A percentile compares a stretch with the other conserved stretches of the same genome.
Evolutionary conservation across 257 asterid species (phyloP).

Genomic region (Solanum clarkiae): DNA sequence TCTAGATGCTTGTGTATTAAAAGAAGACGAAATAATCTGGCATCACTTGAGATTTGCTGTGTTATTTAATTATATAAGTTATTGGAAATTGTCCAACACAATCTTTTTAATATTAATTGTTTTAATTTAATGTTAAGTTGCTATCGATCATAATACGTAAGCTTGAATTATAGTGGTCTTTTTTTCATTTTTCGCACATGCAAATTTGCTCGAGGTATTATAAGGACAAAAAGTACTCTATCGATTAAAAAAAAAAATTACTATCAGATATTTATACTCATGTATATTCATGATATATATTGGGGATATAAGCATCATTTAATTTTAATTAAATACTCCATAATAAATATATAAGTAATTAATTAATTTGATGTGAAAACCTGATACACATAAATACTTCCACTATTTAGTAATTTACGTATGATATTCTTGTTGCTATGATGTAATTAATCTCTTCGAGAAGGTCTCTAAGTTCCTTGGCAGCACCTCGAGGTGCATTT

Average conservation of each 20-base stretch:
- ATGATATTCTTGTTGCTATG: not conserved
- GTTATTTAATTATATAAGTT: not conserved
- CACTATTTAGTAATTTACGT: not conserved
- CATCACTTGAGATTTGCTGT: not conserved
- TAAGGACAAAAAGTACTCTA: not conserved
- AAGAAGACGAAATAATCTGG: not conserved
- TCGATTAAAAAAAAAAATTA: no score
- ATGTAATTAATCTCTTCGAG: not conserved
- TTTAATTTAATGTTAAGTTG: not conserved
- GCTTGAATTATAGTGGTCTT: not conserved
- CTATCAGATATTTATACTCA: not conserved
- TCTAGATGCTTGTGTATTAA: not conserved
- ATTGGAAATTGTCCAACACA: not conserved
- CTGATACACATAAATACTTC: not conserved
- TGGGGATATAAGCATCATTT: not conserved
- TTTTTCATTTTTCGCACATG: not conserved
- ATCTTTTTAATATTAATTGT: not conserved
- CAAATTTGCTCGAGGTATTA: not conserved
- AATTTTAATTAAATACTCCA: not conserved
- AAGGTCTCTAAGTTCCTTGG: no score
- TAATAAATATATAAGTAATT: no score
- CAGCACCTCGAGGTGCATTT: no score
- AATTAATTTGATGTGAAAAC: not conserved
- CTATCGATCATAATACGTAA: not conserved
- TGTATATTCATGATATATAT: not conserved